Percentiles rank a stretch among this genome's conserved stretches.
These are phyloP conservation scores for Pseudozyma flocculosa DNA, from an alignment of 1,284 basidiomycete genomes.

Conservation along the genomic window DNA sequence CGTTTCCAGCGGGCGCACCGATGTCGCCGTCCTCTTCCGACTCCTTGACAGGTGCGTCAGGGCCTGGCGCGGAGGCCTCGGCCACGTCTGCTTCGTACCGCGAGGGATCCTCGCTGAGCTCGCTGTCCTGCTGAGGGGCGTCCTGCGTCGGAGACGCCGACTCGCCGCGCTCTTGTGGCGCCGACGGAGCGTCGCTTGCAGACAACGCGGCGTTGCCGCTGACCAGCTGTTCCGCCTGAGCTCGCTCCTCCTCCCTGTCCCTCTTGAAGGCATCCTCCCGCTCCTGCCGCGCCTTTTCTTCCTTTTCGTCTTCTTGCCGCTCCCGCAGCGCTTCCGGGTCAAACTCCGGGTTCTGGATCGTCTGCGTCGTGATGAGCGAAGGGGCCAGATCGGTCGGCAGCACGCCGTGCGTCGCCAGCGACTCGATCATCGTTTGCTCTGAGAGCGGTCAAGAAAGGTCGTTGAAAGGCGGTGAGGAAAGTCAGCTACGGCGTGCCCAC, in stretches of 20 bases:
- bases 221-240: background rate
- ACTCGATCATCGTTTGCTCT: conserved; percentile 57
- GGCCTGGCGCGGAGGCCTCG: background rate
- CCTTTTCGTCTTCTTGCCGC: conserved; percentile 19
- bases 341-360: conserved; percentile 54
- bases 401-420: conserved; percentile 53
- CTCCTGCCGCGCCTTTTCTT: conserved; percentile 8
- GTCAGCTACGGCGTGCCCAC: background rate
- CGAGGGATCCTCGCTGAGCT: too few species aligned
- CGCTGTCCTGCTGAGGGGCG: background rate
- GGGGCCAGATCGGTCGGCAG: conserved; percentile 52
- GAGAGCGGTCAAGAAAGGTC: background rate
- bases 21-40: conserved; percentile 7
- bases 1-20: conserved; percentile 1
- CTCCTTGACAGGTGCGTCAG: conserved; percentile 11
- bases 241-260: background rate
- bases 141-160: background rate
- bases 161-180: background rate
- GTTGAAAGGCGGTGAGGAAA: background rate
- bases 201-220: too few species aligned
- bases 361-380: conserved; percentile 53
- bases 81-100: too few species aligned
- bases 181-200: background rate
- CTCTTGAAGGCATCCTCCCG: conserved; percentile 4
- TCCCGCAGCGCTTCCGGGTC: conserved; percentile 42